A percentile compares a stretch with the other conserved stretches of the same genome.
phyloP scores from a whole-genome alignment of 176 grass and related monocot species.

The Oryza officinalis region DNA sequence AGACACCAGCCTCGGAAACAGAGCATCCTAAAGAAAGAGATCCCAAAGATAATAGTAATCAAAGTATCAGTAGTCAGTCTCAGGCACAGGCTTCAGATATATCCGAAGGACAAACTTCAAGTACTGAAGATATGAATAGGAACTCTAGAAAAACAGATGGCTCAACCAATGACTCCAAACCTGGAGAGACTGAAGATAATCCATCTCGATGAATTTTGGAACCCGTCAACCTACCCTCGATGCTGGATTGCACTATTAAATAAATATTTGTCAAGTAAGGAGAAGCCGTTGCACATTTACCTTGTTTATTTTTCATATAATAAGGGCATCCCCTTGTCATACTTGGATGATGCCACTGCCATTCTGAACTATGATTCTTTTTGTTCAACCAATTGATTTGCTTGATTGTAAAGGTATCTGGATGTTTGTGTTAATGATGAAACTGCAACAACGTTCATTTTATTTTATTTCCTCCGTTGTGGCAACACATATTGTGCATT shows the following conservation, averaged over 20 bases:
- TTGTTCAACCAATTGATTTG: not conserved
- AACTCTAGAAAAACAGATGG: slow-evolving; percentile 8
- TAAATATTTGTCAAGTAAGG: not conserved
- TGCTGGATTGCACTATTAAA: slow-evolving; percentile 1
- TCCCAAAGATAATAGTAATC: not conserved
- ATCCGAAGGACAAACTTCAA: not conserved
- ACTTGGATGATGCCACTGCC: not conserved
- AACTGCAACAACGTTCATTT: not conserved
- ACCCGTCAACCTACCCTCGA: not conserved
- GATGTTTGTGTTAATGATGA: not conserved
- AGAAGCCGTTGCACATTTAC: not conserved
- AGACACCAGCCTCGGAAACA: not conserved
- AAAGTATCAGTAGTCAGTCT: slow-evolving; percentile 11
- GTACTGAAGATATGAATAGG: not conserved
- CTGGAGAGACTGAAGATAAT: not conserved
- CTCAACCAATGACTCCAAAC: not conserved
- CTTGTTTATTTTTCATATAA: not conserved
- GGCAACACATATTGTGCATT: not conserved
- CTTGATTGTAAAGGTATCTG: not conserved
- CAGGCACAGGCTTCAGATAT: slow-evolving; percentile 16
- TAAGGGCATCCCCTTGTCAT: slow-evolving; percentile 12
- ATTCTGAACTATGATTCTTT: not conserved
- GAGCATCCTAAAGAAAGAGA: not conserved
- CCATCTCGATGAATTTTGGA: not conserved
- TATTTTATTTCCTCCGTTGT: not conserved